phyloP scores from a whole-genome alignment of 1,284 basidiomycete species.

The Cutaneotrichosporon sp. region DNA sequence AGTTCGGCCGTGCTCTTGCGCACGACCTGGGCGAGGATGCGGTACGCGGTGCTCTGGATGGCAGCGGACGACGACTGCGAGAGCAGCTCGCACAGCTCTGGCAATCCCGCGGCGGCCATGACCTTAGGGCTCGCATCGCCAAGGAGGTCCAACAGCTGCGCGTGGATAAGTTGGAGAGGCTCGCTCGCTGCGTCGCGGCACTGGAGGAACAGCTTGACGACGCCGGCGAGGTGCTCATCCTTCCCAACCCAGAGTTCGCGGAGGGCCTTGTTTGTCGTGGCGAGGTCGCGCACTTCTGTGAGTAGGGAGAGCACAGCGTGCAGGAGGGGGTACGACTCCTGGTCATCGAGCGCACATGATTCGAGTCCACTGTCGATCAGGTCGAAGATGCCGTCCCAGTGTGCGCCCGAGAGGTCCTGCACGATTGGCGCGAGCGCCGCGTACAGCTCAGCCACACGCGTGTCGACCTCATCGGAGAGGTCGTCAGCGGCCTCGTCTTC shows the following conservation, averaged over 20 bases:
- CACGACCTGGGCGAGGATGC: conserved; percentile 41
- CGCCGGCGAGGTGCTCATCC: conserved; percentile 42
- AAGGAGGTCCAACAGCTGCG: conserved; percentile 66
- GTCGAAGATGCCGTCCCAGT: conserved; percentile 93
- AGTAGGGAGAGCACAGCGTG: conserved; percentile 71
- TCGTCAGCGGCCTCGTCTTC: conserved; percentile 67
- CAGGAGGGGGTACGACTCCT: conserved; percentile 63
- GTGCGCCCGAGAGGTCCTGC: conserved; percentile 80
- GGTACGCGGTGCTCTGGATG: conserved; percentile 46
- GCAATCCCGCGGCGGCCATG: conserved; percentile 65
- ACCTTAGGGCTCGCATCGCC: conserved; percentile 66
- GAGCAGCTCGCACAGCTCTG: conserved; percentile 55
- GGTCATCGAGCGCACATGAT: conserved; percentile 67
- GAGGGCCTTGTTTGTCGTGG: conserved; percentile 70
- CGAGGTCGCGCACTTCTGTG: conserved; percentile 68
- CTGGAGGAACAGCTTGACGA: conserved; percentile 43
- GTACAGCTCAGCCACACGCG: conserved; percentile 73
- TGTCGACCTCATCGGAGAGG: conserved; percentile 71
- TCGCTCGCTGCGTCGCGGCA: conserved; percentile 56
- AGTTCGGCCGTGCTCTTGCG: conserved; percentile 54
- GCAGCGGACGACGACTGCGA: conserved; percentile 34
- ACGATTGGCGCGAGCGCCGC: conserved; percentile 79
- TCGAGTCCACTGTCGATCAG: conserved; percentile 85
- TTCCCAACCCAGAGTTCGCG: conserved; percentile 65
- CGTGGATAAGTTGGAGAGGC: conserved; percentile 69